Conservation (phyloP, 2,329 filamentous ascomycete genomes). For the Colletotrichum agaves region DNA sequence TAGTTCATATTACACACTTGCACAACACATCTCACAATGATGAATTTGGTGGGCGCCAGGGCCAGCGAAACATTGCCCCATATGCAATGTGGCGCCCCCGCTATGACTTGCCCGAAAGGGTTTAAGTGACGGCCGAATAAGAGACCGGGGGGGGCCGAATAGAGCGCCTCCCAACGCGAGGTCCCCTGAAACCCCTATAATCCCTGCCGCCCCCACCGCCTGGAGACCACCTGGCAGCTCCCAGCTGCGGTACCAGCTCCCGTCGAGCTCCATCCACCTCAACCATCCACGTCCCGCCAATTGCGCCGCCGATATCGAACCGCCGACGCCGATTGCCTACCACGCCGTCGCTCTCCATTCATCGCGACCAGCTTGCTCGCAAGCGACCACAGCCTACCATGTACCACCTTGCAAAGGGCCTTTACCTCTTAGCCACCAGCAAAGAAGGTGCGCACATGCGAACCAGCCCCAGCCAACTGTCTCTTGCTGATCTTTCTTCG, state of each 20-base stretch:
- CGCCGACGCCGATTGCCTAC: conserved; percentile 4
- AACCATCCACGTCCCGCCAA: conserved; percentile 27
- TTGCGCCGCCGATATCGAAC: conserved; percentile 25
- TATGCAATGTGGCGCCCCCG: no score
- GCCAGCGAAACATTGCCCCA: no score
- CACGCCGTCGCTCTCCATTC: not conserved
- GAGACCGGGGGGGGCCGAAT: no score
- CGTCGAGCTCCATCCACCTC: conserved; percentile 23
- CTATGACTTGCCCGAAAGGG: no score
- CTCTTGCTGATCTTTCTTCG: conserved; percentile 26
- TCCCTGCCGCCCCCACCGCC: conserved; percentile 29
- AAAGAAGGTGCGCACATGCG: conserved; percentile 79
- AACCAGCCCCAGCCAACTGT: conserved; percentile 14
- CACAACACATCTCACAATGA: no score
- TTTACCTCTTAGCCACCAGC: conserved; percentile 95
- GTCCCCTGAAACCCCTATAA: conserved; percentile 31
- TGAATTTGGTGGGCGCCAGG: no score
- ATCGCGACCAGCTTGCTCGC: conserved; percentile 18
- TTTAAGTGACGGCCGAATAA: no score
- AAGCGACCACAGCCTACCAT: conserved; percentile 58
- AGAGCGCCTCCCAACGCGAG: no score
- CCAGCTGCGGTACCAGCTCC: conserved; percentile 19
- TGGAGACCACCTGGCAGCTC: conserved; percentile 32
- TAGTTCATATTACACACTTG: no score
- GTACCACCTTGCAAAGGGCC: conserved; percentile 95